Percentiles rank a stretch among this genome's conserved stretches.
phyloP scores from a whole-genome alignment of 73 alveolate genomes.

The Breviolum minutum region DNA sequence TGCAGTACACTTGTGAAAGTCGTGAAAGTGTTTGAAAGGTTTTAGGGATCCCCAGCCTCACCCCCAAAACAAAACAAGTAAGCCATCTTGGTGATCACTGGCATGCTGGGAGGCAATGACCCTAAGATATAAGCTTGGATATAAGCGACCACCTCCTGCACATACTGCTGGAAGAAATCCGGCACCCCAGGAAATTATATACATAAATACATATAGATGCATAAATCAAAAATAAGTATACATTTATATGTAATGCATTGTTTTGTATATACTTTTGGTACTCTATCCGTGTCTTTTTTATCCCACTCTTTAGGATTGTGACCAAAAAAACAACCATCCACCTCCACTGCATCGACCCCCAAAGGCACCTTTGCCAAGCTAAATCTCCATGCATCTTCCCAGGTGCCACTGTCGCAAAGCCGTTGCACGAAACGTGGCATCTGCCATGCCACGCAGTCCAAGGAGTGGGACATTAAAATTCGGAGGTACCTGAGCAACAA shows the following conservation, averaged over 20 bases:
- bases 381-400: not conserved
- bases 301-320: too few relatives aligned
- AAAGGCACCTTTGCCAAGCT: not conserved
- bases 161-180: too few relatives aligned
- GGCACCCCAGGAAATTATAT: not conserved
- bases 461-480: not conserved
- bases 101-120: too few relatives aligned
- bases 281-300: not conserved
- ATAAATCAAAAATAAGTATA: not conserved
- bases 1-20: too few relatives aligned
- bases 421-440: conserved; percentile 42
- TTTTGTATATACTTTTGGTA: not conserved
- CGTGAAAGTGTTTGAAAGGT: too few relatives aligned
- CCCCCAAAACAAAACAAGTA: too few relatives aligned
- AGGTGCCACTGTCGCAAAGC: conserved; percentile 6
- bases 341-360: too few relatives aligned
- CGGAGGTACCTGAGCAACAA: conserved; percentile 42
- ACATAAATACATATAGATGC: not conserved
- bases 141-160: too few relatives aligned
- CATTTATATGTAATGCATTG: not conserved
- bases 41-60: too few relatives aligned
- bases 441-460: conserved; percentile 28
- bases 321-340: too few relatives aligned
- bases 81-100: too few relatives aligned
- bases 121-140: too few relatives aligned